Evolutionary conservation across 805 yeast genomes (phyloP).

Genomic region (Diddensiella caesifluorescens): DNA sequence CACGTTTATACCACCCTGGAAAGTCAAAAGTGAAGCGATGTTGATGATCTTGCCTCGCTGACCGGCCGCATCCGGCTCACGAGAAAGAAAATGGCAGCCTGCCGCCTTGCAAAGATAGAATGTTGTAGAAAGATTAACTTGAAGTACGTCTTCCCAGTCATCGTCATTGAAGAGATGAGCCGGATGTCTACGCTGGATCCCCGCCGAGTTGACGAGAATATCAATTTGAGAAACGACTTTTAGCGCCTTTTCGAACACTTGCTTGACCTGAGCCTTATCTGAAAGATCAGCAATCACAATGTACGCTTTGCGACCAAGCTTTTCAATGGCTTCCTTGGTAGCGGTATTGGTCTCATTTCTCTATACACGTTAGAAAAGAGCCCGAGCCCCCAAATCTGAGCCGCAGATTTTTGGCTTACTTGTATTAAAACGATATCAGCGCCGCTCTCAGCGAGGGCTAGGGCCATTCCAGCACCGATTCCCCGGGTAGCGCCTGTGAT

Average conservation of each 20-base stretch:
- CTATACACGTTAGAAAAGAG: no score
- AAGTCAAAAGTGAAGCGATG: constrained; percentile 40
- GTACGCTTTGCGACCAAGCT: constrained; percentile 29
- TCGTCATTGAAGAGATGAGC: constrained; percentile 36
- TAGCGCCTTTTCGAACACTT: constrained; percentile 32
- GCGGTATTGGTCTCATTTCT: constrained; percentile 30
- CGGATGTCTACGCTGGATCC: constrained; percentile 34
- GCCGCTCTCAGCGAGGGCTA: constrained; percentile 51
- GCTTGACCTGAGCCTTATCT: constrained; percentile 29
- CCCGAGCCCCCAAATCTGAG: background rate
- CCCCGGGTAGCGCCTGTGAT: constrained; percentile 56
- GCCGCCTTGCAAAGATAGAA: constrained; percentile 35
- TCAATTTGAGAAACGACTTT: constrained; percentile 35
- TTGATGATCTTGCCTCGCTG: constrained; percentile 39
- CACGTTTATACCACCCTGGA: constrained; percentile 38
- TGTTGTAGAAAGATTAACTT: constrained; percentile 39
- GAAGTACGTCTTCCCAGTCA: constrained; percentile 37
- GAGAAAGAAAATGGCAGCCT: constrained; percentile 34
- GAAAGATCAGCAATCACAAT: constrained; percentile 28
- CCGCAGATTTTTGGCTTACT: background rate
- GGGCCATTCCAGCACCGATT: constrained; percentile 49
- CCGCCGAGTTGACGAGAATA: constrained; percentile 42
- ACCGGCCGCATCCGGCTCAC: constrained; percentile 19
- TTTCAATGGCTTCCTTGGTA: constrained; percentile 29
- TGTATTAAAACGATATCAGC: constrained; percentile 34